Percentiles rank a stretch among this genome's conserved stretches.
phyloP scores from a whole-genome alignment of 257 asterid species.

The Nicotiana undulata region DNA sequence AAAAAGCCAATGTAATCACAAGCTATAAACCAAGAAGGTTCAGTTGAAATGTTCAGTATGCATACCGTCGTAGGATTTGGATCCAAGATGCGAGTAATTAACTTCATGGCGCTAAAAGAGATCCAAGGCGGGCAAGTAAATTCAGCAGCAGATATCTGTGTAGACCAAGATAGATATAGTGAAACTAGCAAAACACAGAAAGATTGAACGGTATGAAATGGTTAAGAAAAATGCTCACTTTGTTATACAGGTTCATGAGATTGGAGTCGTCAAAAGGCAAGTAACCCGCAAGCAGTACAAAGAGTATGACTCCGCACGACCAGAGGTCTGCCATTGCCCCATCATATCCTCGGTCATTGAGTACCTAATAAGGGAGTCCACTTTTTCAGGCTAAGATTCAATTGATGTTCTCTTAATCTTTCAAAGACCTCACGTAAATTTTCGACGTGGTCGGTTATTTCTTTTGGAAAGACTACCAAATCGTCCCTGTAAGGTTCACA shows the following conservation, averaged over 20 bases:
- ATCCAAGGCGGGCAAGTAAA: slow-evolving; percentile 96
- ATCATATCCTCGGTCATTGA: slow-evolving; percentile 78
- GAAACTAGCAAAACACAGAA: slow-evolving; percentile 7
- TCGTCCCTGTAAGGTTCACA: background rate
- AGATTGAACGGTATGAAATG: background rate
- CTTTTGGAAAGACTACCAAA: background rate
- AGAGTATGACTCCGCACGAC: slow-evolving; percentile 93
- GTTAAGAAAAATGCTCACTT: slow-evolving; percentile 42
- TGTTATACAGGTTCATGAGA: slow-evolving; percentile 66
- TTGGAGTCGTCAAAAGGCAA: slow-evolving; percentile 93
- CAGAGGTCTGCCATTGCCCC: slow-evolving; percentile 89
- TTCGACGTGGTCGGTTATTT: background rate
- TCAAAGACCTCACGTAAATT: rapidly evolving
- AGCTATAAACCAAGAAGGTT: background rate
- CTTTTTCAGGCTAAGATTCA: background rate
- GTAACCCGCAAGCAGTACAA: slow-evolving; percentile 92
- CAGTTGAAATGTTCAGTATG: background rate
- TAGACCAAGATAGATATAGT: background rate
- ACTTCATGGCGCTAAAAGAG: slow-evolving; percentile 70
- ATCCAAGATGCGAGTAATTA: slow-evolving; percentile 67
- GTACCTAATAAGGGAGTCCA: slow-evolving; percentile 39
- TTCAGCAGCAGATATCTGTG: slow-evolving; percentile 76
- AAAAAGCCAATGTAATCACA: background rate
- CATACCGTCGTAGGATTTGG: slow-evolving; percentile 79
- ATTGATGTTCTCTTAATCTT: background rate